Base-by-base conservation (phyloP, 2,329 filamentous ascomycete species). In the Pleoardoris graminearum region DNA sequence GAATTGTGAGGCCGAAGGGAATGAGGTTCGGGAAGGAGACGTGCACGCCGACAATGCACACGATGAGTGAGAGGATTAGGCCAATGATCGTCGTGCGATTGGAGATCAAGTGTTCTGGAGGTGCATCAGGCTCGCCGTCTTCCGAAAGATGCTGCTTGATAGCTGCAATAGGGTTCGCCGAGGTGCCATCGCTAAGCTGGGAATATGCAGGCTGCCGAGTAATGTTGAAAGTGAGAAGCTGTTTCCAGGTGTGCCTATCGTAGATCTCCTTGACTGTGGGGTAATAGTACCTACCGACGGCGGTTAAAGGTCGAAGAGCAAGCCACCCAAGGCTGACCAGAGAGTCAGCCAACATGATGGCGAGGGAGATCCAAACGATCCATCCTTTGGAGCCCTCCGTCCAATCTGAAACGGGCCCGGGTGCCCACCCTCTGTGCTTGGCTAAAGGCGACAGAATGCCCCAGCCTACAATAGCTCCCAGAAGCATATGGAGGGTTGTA, bases 301-400 rank as follows among this genome's bases (percentile, higher is more conserved):
- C 73, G 17, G 88, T 70, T 0, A 88, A 57, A 0, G 90, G 87
- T 3, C 84, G 83, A 2, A 89, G 59, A 1, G 89, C 78, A 35
- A 97, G 82, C 79, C 92, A 91, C 1, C 88, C 85, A 8, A 99
- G 82, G 64, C 89, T 97, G 57, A 97, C 83, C 3, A 99, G 81
- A 0, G 93, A 91, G 73, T 99, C 94, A 19, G 90, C 90, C 22
- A 99, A 81, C 94, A 99, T 99, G 60, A 99, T 97, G 3, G 94
- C 90, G 25, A 99, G 78, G 29, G 91, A 96, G 2, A 96, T 81
- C 94, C 94, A 99, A 0, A 99, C 90, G 54, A 99, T 97, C 94
- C 94, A 99, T 33, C 93, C 94, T 75, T 97, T 97, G 70, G 91
- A 96, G 8, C 94, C 94, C 14, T 81, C 85, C 53, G 93, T 89